Conservation (phyloP, 495 filamentous ascomycete species). For the Rusavskia elegans region DNA sequence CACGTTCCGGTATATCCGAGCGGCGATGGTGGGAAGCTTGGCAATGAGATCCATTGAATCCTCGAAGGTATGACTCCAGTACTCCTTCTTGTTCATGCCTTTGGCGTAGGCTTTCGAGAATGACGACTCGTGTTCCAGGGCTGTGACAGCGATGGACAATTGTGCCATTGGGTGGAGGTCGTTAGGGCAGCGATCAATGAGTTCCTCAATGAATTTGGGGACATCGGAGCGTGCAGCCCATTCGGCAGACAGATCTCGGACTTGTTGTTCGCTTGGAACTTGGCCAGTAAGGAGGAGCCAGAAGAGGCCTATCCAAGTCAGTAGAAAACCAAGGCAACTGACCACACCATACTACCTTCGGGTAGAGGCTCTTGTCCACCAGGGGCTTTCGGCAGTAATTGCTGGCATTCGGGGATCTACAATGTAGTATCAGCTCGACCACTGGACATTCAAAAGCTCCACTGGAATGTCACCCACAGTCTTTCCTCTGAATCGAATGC, state of each 20-base stretch:
- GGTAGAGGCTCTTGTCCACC: slow-evolving; percentile 92
- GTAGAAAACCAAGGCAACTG: background rate
- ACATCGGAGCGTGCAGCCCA: slow-evolving; percentile 95
- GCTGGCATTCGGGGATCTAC: slow-evolving; percentile 92
- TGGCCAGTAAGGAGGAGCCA: slow-evolving; percentile 97
- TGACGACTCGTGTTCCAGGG: slow-evolving; percentile 92
- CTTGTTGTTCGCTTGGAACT: slow-evolving; percentile 92
- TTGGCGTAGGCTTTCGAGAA: slow-evolving; percentile 97
- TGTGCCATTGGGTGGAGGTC: slow-evolving; percentile 99
- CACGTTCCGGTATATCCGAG: slow-evolving; percentile 98
- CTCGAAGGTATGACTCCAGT: slow-evolving; percentile 99
- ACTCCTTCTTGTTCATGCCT: slow-evolving; percentile 96
- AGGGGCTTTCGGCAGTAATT: slow-evolving; percentile 87
- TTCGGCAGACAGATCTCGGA: slow-evolving; percentile 90
- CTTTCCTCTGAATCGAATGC: slow-evolving; percentile 96
- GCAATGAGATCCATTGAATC: slow-evolving; percentile 99
- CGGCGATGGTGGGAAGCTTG: slow-evolving; percentile 94
- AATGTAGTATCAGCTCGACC: slow-evolving; percentile 12
- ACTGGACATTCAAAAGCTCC: background rate
- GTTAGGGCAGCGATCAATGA: slow-evolving; percentile 97
- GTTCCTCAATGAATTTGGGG: slow-evolving; percentile 93
- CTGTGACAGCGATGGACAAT: slow-evolving; percentile 93
- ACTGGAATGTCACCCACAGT: slow-evolving; percentile 38
- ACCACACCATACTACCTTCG: slow-evolving; percentile 43
- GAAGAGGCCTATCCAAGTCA: slow-evolving; percentile 64